Percentiles rank a stretch among this genome's conserved stretches.
phyloP scores from a whole-genome alignment of 306 rosid species.

The Ceratonia siliqua region DNA sequence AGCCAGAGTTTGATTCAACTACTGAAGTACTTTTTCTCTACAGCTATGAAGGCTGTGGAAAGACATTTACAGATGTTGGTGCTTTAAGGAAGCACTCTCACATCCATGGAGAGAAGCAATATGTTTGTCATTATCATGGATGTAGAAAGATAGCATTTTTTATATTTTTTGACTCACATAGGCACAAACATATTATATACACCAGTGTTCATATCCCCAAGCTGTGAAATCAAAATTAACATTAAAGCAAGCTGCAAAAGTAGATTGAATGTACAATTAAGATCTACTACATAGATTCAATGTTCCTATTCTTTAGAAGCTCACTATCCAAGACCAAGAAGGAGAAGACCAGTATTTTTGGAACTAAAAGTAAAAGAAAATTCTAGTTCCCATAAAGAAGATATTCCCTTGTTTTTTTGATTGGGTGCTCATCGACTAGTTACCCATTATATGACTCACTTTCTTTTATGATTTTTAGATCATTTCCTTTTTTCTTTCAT shows the following conservation, averaged over 20 bases:
- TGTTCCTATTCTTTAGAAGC: no score
- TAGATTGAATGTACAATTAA: background rate
- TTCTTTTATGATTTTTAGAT: no score
- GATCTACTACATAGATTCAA: background rate
- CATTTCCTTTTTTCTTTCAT: no score
- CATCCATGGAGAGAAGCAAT: constrained; percentile 96
- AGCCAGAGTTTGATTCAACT: constrained; percentile 96
- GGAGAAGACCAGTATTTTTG: no score
- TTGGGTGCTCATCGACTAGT: no score
- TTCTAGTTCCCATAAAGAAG: no score
- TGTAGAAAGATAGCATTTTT: constrained; percentile 82
- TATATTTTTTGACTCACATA: background rate
- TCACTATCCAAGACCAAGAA: no score
- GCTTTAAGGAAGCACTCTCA: constrained; percentile 98
- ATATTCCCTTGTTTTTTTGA: no score
- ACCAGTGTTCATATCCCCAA: background rate
- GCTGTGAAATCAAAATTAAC: background rate
- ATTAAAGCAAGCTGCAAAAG: constrained; percentile 12
- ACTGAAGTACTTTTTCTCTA: constrained; percentile 98
- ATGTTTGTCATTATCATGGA: constrained; percentile 82
- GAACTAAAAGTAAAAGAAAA: no score
- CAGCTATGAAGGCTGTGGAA: constrained; percentile 95
- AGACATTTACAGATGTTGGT: constrained; percentile 96
- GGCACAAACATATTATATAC: background rate
- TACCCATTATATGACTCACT: no score